phyloP scores from a whole-genome alignment of 2,329 filamentous ascomycete genomes.

The Lecanicillium sp. region DNA sequence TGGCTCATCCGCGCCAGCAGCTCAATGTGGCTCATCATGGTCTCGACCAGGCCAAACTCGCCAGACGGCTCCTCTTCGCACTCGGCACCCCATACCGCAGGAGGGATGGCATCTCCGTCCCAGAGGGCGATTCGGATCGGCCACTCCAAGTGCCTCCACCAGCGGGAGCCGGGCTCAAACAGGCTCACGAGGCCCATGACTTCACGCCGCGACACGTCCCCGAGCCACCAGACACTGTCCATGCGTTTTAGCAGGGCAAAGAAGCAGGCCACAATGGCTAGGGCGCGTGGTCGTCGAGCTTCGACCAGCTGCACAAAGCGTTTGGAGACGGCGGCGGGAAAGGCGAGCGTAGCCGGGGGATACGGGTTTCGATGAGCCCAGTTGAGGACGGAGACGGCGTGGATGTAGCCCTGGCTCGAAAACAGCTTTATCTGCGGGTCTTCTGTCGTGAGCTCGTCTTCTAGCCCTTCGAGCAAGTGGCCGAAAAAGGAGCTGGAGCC shows the following conservation, averaged over 20 bases:
- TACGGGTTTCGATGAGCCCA: constrained; percentile 57
- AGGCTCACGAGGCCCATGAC: constrained; percentile 55
- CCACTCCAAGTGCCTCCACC: constrained; percentile 57
- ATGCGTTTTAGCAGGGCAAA: constrained; percentile 57
- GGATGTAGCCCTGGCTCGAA: constrained; percentile 48
- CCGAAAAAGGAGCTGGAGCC: constrained; percentile 50
- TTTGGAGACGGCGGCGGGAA: constrained; percentile 57
- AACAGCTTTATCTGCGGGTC: constrained; percentile 20
- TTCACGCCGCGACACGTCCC: constrained; percentile 57
- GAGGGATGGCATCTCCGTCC: constrained; percentile 42
- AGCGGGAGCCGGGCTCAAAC: constrained; percentile 50
- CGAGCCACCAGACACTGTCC: constrained; percentile 61
- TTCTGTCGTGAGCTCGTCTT: constrained; percentile 42
- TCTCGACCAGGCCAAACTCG: constrained; percentile 25
- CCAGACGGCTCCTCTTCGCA: constrained; percentile 33
- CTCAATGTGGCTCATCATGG: constrained; percentile 32
- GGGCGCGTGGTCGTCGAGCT: constrained; percentile 50
- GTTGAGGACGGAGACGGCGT: constrained; percentile 58
- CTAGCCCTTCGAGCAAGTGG: constrained; percentile 48
- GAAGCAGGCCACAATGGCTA: constrained; percentile 58
- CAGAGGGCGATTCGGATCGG: constrained; percentile 51
- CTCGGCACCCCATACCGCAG: constrained; percentile 49
- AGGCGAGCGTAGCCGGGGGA: constrained; percentile 50
- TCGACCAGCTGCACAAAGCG: constrained; percentile 54
- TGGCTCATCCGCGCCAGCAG: constrained; percentile 27